phyloP scores from a whole-genome alignment of 495 filamentous ascomycete genomes.

The Neurospora hispaniola region DNA sequence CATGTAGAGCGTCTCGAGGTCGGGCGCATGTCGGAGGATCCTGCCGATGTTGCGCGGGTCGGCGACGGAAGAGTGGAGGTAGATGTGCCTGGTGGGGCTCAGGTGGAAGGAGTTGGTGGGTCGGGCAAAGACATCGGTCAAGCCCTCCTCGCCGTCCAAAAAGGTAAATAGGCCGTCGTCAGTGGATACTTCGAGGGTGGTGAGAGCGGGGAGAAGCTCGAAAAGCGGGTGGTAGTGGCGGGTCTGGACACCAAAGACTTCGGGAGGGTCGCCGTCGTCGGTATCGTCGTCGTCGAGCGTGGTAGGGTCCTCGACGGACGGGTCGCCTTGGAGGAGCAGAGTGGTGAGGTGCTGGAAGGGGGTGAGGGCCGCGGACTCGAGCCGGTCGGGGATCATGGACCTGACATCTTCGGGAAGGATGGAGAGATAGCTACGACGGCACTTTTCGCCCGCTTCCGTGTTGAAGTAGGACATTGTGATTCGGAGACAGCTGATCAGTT shows the following conservation, averaged over 20 bases:
- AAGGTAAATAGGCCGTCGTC: constrained; percentile 20
- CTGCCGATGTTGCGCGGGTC: constrained; percentile 16
- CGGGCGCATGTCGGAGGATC: constrained; percentile 17
- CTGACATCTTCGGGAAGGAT: not conserved
- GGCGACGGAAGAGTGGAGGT: constrained; percentile 20
- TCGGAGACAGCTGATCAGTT: constrained; percentile 2
- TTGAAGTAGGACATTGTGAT: constrained; percentile 4
- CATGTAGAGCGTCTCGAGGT: constrained; percentile 24
- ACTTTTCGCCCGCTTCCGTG: not conserved
- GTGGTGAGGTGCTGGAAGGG: constrained; percentile 8
- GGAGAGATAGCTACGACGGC: not conserved
- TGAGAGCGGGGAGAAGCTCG: constrained; percentile 12
- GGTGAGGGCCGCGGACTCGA: not conserved
- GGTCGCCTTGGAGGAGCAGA: constrained; percentile 15
- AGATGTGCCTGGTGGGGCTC: constrained; percentile 13
- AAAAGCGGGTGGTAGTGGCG: constrained; percentile 12
- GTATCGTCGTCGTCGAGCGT: constrained; percentile 12
- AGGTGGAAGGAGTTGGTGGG: not conserved
- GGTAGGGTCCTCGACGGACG: constrained; percentile 9
- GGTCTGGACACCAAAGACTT: constrained; percentile 14
- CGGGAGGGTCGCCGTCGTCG: constrained; percentile 10
- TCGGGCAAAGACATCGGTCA: not conserved
- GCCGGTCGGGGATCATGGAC: not conserved
- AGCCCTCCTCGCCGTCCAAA: not conserved
- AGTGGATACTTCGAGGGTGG: constrained; percentile 19